These are phyloP conservation scores for Monilinia fructicola DNA, from an alignment of 2,329 filamentous ascomycete genomes.

Conservation along the genomic window DNA sequence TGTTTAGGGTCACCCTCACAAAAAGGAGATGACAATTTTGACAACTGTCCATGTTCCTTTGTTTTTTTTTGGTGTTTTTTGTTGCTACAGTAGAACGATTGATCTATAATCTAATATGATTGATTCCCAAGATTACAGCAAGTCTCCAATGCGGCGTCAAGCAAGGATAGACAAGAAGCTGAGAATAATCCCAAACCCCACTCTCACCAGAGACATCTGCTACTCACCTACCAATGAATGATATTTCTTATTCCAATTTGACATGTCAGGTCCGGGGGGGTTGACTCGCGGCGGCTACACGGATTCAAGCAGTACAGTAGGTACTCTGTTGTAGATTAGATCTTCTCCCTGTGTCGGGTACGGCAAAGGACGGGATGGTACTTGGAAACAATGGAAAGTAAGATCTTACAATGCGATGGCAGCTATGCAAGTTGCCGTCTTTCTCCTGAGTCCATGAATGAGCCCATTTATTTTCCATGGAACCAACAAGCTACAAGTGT, in stretches of 20 bases:
- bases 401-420: not conserved
- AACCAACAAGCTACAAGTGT: too few species aligned
- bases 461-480: not conserved
- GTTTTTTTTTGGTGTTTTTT: not conserved
- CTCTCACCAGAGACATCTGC: not conserved
- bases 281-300: not conserved
- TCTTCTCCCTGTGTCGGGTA: slow-evolving; percentile 4
- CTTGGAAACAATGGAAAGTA: not conserved
- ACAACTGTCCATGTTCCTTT: not conserved
- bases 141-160: not conserved
- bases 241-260: not conserved
- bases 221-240: not conserved
- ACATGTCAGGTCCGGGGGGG: not conserved
- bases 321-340: too few species aligned
- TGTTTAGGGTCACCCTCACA: not conserved
- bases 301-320: not conserved
- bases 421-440: slow-evolving; percentile 16
- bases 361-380: slow-evolving; percentile 6
- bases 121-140: not conserved
- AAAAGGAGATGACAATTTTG: slow-evolving; percentile 11
- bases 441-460: not conserved
- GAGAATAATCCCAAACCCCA: not conserved
- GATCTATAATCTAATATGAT: not conserved
- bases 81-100: too few species aligned
- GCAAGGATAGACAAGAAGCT: not conserved